These are phyloP conservation scores for Clitocybe nebularis DNA, from an alignment of 1,284 basidiomycete species.

Conservation along the genomic window DNA sequence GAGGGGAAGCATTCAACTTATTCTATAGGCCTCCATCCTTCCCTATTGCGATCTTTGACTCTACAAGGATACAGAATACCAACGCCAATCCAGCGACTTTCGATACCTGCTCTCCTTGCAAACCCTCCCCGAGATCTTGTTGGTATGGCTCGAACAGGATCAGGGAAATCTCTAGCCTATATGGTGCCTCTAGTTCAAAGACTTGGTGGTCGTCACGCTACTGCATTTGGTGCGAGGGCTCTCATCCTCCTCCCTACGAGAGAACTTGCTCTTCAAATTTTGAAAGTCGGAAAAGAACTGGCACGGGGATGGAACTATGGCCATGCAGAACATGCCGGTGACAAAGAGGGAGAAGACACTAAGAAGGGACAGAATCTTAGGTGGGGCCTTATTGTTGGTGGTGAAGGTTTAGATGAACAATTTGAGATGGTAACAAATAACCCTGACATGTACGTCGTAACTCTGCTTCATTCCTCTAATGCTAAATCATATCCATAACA, in stretches of 20 bases:
- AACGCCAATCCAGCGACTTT: slow-evolving; percentile 92
- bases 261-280: slow-evolving; percentile 91
- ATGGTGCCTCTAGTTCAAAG: slow-evolving; percentile 90
- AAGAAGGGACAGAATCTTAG: slow-evolving; percentile 68
- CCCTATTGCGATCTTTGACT: slow-evolving; percentile 80
- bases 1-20: slow-evolving; percentile 4
- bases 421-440: slow-evolving; percentile 94
- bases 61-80: slow-evolving; percentile 94
- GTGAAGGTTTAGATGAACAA: slow-evolving; percentile 94
- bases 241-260: slow-evolving; percentile 90
- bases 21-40: slow-evolving; percentile 74
- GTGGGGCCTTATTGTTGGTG: slow-evolving; percentile 96
- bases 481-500: slow-evolving; percentile 29
- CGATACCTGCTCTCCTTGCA: slow-evolving; percentile 84
- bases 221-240: slow-evolving; percentile 81
- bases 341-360: slow-evolving; percentile 50
- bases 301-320: slow-evolving; percentile 71
- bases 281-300: slow-evolving; percentile 94
- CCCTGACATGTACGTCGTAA: slow-evolving; percentile 81
- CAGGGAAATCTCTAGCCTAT: slow-evolving; percentile 97
- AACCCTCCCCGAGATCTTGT: slow-evolving; percentile 92
- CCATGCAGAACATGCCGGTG: slow-evolving; percentile 60
- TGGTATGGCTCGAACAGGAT: slow-evolving; percentile 98
- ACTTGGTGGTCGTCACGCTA: slow-evolving; percentile 78
- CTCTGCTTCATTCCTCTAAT: slow-evolving; percentile 6